Base-by-base conservation (phyloP, 805 yeast species). In the Wickerhamomyces bovis region DNA sequence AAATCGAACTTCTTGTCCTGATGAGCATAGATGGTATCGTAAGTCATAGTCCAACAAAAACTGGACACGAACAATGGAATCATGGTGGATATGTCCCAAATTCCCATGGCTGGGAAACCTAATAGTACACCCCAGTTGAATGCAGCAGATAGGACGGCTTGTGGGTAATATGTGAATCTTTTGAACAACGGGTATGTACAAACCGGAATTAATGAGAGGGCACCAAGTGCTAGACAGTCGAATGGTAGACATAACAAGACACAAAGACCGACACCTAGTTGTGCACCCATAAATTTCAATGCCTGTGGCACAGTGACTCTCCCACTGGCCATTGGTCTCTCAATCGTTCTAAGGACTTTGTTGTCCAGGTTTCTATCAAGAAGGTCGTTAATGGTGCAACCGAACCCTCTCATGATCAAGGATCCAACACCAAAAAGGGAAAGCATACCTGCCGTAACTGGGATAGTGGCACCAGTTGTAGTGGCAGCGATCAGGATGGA, bases 21-120 rank as follows among this genome's bases (percentile, higher is more conserved):
- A 63, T 94, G 99, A 1, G 99, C 99, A 64, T 94, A 94, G 36
- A 94, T 79, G 2, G 99, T 89, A 65, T 94, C 99, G 66, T 94
- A 94, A 44, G 83, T 82, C 90, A 94, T 87, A 54, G 96, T 83
- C 99, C 99, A 94, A 46, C 83, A 73, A 60, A 82, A 85, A 41
- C 89, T 81, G 16, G 96, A 79, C 3, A 80, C 62, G 58, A 83
- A 88, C 42, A 94, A 69, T 0, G 97, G 88, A 3, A 78, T 68
- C 80, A 90, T 90, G 5, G 89, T 84, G 10, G 80, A 68, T 71
- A 79, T 73, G 57, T 84, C 77, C 76, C 92, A 76, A 4, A 92
- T 79, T 0, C 95, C 96, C 80, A 94, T 87, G 2, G 98, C 98
- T 9, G 99, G 97, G 67, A 87, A 92, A 0, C 98, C 99, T 26